Percentiles rank a stretch among this genome's conserved stretches.
These are phyloP conservation scores for Samsoniella hepiali DNA, from an alignment of 2,329 filamentous ascomycete genomes.

Conservation along the genomic window DNA sequence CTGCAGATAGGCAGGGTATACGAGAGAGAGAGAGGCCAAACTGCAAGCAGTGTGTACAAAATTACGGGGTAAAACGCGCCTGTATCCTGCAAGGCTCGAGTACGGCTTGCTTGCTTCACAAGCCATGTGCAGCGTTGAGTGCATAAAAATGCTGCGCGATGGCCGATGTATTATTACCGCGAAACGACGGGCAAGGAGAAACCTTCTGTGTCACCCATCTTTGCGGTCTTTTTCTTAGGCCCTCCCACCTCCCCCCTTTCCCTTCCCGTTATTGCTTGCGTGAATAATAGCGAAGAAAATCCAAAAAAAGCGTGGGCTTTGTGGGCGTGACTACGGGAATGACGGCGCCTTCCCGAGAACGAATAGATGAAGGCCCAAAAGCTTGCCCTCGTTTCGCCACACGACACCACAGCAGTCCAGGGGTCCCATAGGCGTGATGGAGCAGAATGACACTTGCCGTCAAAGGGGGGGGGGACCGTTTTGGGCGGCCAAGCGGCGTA, in stretches of 20 bases:
- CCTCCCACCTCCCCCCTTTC: not conserved
- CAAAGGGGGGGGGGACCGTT: not conserved
- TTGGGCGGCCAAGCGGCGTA: not conserved
- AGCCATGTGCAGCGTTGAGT: not conserved
- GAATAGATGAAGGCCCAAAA: not conserved
- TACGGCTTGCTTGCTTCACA: not conserved
- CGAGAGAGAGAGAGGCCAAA: not conserved
- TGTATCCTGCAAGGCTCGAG: conserved; percentile 6
- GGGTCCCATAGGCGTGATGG: not conserved
- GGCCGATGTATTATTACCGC: too few species aligned
- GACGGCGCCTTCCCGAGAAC: conserved; percentile 1
- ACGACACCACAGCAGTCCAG: not conserved
- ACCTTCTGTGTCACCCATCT: too few species aligned
- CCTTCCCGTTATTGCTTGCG: not conserved
- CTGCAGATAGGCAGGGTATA: not conserved
- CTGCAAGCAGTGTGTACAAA: not conserved
- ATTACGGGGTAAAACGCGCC: not conserved
- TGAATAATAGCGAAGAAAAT: not conserved
- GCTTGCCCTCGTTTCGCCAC: conserved; percentile 8
- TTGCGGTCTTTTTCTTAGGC: too few species aligned
- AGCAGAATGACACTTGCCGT: conserved; percentile 1
- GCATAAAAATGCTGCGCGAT: not conserved
- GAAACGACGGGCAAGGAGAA: too few species aligned
- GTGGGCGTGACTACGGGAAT: conserved; percentile 7
- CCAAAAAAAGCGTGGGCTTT: not conserved